A percentile compares a stretch with the other conserved stretches of the same genome.
Evolutionary conservation across 2,329 filamentous ascomycete genomes (phyloP).

Genomic region (Macrophomina pseudophaseolina): DNA sequence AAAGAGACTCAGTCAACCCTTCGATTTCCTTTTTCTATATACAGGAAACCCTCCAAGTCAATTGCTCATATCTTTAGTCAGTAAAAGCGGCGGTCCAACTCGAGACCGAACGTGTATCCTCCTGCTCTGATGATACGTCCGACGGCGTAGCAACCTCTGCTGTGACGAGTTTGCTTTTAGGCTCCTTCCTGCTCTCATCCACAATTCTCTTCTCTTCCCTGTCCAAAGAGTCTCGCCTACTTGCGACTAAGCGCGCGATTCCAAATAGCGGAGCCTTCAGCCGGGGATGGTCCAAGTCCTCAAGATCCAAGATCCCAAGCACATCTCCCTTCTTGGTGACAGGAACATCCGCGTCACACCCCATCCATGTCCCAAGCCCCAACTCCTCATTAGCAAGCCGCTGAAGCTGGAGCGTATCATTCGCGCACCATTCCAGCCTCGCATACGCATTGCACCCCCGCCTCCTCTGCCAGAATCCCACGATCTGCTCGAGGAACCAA

Average conservation of each 20-base stretch:
- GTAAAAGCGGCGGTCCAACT: background rate
- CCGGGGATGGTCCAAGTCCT: background rate
- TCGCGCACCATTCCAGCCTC: conserved; percentile 8
- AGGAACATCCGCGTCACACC: background rate
- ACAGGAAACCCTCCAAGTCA: background rate
- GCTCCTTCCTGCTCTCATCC: background rate
- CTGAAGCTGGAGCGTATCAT: conserved; percentile 24
- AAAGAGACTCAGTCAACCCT: too few relatives aligned
- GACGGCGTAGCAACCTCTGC: background rate
- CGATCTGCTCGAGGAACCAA: conserved; percentile 10
- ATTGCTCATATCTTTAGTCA: background rate
- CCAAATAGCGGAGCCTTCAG: background rate
- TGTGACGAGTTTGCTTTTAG: background rate
- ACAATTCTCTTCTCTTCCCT: background rate
- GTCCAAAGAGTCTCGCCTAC: background rate
- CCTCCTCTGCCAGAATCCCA: background rate
- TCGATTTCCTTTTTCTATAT: too few relatives aligned
- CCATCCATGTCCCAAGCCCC: background rate
- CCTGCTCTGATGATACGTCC: background rate
- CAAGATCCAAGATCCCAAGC: background rate
- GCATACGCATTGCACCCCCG: background rate
- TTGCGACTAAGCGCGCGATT: background rate
- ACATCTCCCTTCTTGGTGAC: background rate
- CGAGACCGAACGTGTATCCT: background rate
- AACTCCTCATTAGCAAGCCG: conserved; percentile 23